Conservation (phyloP, 1,284 basidiomycete species). For the Leccinum colubrinum region DNA sequence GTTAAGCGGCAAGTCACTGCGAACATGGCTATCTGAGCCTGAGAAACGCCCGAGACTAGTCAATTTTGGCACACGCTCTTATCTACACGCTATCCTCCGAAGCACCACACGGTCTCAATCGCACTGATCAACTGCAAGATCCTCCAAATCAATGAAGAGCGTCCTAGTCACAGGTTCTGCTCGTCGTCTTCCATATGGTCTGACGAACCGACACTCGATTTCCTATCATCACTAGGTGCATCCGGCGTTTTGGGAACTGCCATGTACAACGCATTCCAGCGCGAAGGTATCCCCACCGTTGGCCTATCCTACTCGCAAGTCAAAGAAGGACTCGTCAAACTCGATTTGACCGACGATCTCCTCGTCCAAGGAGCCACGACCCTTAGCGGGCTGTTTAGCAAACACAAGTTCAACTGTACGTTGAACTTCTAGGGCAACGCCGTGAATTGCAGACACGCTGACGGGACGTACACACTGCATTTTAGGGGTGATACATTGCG, state of each 20-base stretch:
- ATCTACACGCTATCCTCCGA: background rate
- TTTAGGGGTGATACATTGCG: conserved; percentile 80
- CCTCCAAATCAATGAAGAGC: conserved; percentile 27
- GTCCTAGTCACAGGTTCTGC: conserved; percentile 53
- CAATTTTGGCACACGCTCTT: background rate
- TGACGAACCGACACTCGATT: conserved; percentile 5
- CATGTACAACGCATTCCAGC: conserved; percentile 58
- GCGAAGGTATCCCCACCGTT: conserved; percentile 43
- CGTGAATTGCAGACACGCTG: background rate
- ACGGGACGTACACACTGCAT: background rate
- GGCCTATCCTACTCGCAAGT: conserved; percentile 65
- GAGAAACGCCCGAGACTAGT: background rate
- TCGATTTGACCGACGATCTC: conserved; percentile 58
- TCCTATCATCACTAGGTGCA: conserved; percentile 48
- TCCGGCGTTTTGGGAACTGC: conserved; percentile 76
- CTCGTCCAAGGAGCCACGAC: conserved; percentile 44
- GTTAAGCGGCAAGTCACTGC: background rate
- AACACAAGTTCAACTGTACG: conserved; percentile 66
- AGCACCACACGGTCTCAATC: background rate
- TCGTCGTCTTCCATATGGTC: conserved; percentile 4
- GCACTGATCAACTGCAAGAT: background rate
- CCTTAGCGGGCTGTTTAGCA: conserved; percentile 39
- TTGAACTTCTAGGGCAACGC: background rate
- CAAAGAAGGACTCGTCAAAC: conserved; percentile 47
- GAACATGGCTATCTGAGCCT: background rate